Base-by-base conservation (phyloP, 106 monocot species). In the Dendrobium catenatum region DNA sequence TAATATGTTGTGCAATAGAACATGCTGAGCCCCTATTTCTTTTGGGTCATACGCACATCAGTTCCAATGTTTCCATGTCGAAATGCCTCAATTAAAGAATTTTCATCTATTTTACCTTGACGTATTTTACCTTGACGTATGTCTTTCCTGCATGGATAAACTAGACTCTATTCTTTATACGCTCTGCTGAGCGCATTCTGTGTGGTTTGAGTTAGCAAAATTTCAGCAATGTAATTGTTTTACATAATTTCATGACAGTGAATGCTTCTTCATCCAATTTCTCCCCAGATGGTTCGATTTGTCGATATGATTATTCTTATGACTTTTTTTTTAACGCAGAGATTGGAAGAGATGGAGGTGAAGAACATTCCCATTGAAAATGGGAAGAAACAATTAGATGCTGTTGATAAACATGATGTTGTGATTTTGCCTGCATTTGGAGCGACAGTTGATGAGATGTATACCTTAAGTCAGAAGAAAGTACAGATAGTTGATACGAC, bases 401-500 rank as follows among this genome's bases (percentile, higher is more conserved):
- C 90, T 78, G 84, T 98, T 70, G 89, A 93, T 68, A 80, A 89
- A 75, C 88, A 87, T 66, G 93, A 98, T 90, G 94, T 98, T 78
- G 94, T 98, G 0, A 83, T 98, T 82, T 84, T 98, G 37, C 98
- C 98, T 80, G 98, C 98, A 48, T 98, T 98, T 87, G 98, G 98
- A 68, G 98, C 98, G 76, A 79, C 93, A 44, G 94, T 98, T 7
- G 92, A 95, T 68, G 98, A 98, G 85, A 98, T 98, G 98, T 87
- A 80, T 66, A 87, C 91, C 58, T 76, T 98, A 77, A 98, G 90
- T 77, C 83, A 98, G 43, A 98, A 95, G 82, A 89, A 93, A 68
- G 88, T 98, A 17, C 98, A 98, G 59, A 98, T 98, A 55, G 95
- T 98, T n/a, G 98, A 98, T 64, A 98, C 98, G 73, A 98, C 98